Base-by-base conservation (phyloP, 345 rosid genomes). In the Pistacia integerrima region DNA sequence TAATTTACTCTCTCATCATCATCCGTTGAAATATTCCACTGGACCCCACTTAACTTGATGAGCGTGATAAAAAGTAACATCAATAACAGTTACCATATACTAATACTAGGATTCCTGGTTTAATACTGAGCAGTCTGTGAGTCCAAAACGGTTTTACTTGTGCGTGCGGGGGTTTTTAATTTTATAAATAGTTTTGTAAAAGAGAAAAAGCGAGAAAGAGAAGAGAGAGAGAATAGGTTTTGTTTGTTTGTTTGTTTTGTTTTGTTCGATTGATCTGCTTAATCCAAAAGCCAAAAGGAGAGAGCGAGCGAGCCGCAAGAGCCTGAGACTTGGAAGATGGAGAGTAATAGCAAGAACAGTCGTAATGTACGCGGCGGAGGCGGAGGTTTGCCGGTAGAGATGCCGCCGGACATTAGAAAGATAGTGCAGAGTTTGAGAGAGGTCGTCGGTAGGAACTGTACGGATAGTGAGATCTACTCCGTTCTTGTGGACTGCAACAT, bases 401-500 rank as follows among this genome's bases (percentile, higher is more conserved):
- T 85, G 46, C 83, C 90, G 60, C 60, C 64, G 25, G 79, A 36
- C 59, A 52, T 25, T 69, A 84, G 69, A 79, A 80, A 78, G 79
- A 48, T 83, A 62, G 80, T 86, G 33, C 81, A 84, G 82, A 77
- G 76, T 61, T 54, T 90, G 44, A 88, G 74, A 77, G 93, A 85
- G 80, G 75, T 83, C n/a, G 72, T 86, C 25, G 64, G 59, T 54
- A 58, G 70, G 41, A 64, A 72, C 66, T 80, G 73, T 73, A 64
- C 91, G 46, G 89, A 88, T 67, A 46, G 8, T 9, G 88, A 90
- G 87, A 86, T 88, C 85, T 86, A 78, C 75, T 76, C 84, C 48
- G 80, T 75, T 48, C 91, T 90, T 3, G 44, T 56, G 56, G 88
- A 85, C 38, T 90, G 90, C 74, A 56, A 76, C 25, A 90, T 87